phyloP scores from a whole-genome alignment of 495 filamentous ascomycete species.

The Penicillium coprophilum region DNA sequence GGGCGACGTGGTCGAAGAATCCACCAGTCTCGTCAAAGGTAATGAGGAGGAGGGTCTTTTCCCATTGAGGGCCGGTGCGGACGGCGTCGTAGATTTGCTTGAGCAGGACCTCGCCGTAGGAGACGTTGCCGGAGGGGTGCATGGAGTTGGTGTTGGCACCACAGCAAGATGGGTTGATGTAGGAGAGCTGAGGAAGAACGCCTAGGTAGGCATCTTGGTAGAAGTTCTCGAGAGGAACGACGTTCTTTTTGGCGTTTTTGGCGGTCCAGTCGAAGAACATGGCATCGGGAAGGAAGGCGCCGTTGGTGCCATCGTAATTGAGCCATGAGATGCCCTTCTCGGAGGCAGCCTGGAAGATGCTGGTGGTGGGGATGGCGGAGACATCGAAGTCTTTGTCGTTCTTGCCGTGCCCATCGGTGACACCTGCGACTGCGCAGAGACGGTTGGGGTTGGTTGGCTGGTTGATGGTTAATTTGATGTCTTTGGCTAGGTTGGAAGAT shows the following conservation, averaged over 20 bases:
- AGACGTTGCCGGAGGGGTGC: conserved; percentile 50
- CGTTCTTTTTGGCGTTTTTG: conserved; percentile 32
- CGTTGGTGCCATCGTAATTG: conserved; percentile 50
- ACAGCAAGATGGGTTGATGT: conserved; percentile 57
- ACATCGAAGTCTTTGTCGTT: conserved; percentile 47
- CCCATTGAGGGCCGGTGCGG: conserved; percentile 48
- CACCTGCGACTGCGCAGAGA: conserved; percentile 45
- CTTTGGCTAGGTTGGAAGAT: neutral
- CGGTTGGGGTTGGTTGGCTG: conserved; percentile 55
- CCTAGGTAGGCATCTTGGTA: conserved; percentile 45
- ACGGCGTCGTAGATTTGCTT: conserved; percentile 55
- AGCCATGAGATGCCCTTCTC: conserved; percentile 47
- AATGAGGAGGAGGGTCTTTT: conserved; percentile 49
- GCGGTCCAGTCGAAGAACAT: conserved; percentile 50
- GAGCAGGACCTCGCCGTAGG: conserved; percentile 49
- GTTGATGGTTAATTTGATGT: conserved; percentile 16
- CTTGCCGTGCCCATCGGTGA: conserved; percentile 46
- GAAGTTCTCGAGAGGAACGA: conserved; percentile 41
- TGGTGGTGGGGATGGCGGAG: conserved; percentile 35
- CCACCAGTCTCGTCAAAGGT: conserved; percentile 54
- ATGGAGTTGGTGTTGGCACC: conserved; percentile 48
- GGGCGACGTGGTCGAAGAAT: conserved; percentile 54
- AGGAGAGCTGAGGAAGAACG: conserved; percentile 48
- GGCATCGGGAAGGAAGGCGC: conserved; percentile 36
- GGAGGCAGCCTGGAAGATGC: conserved; percentile 50